Percentiles rank a stretch among this genome's conserved stretches.
Evolutionary conservation across 495 filamentous ascomycete genomes (phyloP).

Genomic region (Daldinia childiae): DNA sequence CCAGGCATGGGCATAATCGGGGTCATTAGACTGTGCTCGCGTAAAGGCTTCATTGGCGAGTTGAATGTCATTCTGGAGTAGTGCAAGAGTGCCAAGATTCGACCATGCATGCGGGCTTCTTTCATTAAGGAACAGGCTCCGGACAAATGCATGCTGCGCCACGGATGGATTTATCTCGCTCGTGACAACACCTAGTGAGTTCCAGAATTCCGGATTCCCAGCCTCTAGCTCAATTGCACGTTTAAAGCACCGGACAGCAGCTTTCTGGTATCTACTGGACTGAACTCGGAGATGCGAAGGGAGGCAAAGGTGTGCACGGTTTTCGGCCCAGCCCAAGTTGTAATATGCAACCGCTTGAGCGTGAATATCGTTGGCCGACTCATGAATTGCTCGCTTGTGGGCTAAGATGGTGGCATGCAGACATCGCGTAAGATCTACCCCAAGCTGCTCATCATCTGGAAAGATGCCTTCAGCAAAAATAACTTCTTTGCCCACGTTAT

Average conservation of each 20-base stretch:
- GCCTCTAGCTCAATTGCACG: constrained; percentile 94
- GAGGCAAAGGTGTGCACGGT: constrained; percentile 76
- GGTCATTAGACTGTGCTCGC: constrained; percentile 90
- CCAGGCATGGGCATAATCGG: constrained; percentile 92
- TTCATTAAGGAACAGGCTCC: constrained; percentile 93
- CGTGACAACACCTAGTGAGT: constrained; percentile 90
- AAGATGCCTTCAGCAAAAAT: constrained; percentile 55
- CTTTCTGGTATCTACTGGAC: constrained; percentile 74
- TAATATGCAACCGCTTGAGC: constrained; percentile 97
- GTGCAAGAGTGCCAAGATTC: constrained; percentile 86
- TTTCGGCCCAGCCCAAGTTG: constrained; percentile 94
- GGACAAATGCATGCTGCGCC: constrained; percentile 93
- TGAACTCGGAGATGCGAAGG: constrained; percentile 57
- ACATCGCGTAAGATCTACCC: constrained; percentile 59
- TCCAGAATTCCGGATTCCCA: constrained; percentile 97
- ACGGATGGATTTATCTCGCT: constrained; percentile 84
- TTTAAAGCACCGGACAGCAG: constrained; percentile 93
- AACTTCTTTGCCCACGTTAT: constrained; percentile 68
- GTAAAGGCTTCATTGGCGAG: constrained; percentile 90
- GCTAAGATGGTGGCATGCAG: constrained; percentile 79
- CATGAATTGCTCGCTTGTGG: constrained; percentile 83
- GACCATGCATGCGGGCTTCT: constrained; percentile 83
- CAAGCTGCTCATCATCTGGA: constrained; percentile 57
- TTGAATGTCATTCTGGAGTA: constrained; percentile 81
- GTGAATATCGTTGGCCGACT: constrained; percentile 77